A percentile compares a stretch with the other conserved stretches of the same genome.
Conservation (phyloP, 768 basidiomycete genomes). For the Hygrocybe punicea region DNA sequence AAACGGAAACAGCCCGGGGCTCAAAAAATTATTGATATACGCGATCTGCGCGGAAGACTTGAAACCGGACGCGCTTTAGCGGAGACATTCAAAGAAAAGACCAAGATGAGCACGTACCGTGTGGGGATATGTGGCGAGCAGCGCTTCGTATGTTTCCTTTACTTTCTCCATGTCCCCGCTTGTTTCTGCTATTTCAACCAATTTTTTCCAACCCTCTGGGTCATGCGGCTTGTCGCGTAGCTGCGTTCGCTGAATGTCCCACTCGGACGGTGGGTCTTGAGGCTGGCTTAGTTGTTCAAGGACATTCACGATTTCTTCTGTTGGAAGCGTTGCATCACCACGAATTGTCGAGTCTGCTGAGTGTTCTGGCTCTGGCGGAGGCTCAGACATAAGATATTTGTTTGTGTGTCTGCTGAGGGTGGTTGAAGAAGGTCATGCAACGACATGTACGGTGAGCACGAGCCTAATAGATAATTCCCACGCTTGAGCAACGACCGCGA, state of each 20-base stretch:
- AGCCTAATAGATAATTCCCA: conserved; percentile 1
- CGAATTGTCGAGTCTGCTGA: background rate
- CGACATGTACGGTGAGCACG: background rate
- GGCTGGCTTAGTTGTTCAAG: conserved; percentile 15
- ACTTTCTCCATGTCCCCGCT: conserved; percentile 77
- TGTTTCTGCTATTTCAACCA: conserved; percentile 74
- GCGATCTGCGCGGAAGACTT: conserved; percentile 82
- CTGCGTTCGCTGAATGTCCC: conserved; percentile 58
- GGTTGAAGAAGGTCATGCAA: background rate
- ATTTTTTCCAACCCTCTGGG: conserved; percentile 72
- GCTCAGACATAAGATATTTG: conserved; percentile 9
- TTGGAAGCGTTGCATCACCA: conserved; percentile 8
- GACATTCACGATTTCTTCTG: conserved; percentile 9
- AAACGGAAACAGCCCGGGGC: conserved; percentile 60
- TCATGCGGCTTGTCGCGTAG: conserved; percentile 68
- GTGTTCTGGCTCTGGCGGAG: conserved; percentile 2
- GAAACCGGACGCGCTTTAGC: background rate
- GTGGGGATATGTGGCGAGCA: conserved; percentile 86
- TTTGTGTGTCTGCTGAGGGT: background rate
- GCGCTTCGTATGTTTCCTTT: conserved; percentile 74
- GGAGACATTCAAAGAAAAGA: background rate
- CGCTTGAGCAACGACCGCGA: background rate
- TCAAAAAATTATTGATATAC: conserved; percentile 74
- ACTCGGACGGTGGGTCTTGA: conserved; percentile 54
- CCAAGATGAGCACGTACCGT: conserved; percentile 59